Conservation (phyloP, 306 rosid species). For the Betula pendula region DNA sequence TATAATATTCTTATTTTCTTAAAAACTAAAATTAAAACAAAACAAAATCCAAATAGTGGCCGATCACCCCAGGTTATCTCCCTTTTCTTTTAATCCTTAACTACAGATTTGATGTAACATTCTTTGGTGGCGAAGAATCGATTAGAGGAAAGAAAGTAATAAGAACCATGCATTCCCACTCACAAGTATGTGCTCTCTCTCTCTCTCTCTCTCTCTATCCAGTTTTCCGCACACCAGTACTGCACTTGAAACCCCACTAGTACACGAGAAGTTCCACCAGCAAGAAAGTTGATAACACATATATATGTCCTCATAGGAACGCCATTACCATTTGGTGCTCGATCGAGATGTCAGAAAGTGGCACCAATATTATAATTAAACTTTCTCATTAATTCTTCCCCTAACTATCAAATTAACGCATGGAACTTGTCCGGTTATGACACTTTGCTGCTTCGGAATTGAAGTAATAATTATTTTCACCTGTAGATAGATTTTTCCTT, state of each 20-base stretch:
- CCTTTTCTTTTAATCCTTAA: too few species aligned
- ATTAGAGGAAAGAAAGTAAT: background rate
- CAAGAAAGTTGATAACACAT: conserved; percentile 1
- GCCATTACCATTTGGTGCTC: background rate
- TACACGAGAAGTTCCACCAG: background rate
- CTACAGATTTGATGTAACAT: background rate
- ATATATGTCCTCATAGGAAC: background rate
- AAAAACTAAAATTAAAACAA: too few species aligned
- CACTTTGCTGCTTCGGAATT: background rate
- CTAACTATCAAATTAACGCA: background rate
- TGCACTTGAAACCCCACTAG: background rate
- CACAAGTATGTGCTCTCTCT: background rate
- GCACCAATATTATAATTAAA: background rate
- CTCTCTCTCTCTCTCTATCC: background rate
- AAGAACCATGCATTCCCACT: conserved; percentile 7
- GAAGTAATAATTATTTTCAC: background rate
- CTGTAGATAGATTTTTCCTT: background rate
- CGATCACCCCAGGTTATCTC: too few species aligned
- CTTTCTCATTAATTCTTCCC: too few species aligned
- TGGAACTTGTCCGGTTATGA: background rate
- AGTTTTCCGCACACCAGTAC: too few species aligned
- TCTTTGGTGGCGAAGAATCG: background rate
- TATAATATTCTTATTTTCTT: too few species aligned
- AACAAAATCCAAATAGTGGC: too few species aligned
- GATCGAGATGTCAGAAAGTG: background rate